Evolutionary conservation across 257 asterid genomes (phyloP), one percentile per base, ranked within the genome.

Genomic region (Marsdenia floribunda): DNA sequence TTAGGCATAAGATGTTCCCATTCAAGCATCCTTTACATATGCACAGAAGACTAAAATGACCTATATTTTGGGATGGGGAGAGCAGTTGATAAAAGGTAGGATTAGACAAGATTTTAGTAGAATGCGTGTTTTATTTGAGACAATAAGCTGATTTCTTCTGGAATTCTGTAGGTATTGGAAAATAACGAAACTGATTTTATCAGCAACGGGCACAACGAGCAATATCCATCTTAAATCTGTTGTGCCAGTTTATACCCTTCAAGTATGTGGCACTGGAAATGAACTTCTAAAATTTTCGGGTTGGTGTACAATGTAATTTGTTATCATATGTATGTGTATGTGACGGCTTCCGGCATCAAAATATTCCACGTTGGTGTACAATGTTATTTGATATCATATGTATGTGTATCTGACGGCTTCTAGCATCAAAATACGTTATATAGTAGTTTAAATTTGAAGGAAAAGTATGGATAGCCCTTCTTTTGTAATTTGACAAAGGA

Each of bases 211-310:
- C 46, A 77, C 67, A 35, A 24, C 18, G 55, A 35, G 66, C 66
- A 16, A 24, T 24, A 49, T 7, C 37, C 73, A 60, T 22, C 52
- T 18, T 24, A 9, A 54, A 58, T 70, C 38, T 68, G 64, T 55
- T 70, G 76, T 60, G 65, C 72, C 58, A 46, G 71, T 70, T 70
- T 71, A 63, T 63, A 50, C 19, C 71, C 67, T 60, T 49, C 21
- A 53, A 7, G 37, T 64, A 52, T 49, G 69, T 47, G 44, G 71
- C 73, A 10, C n/a, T 57, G 54, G 35, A 40, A 37, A 22, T 35
- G 66, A 71, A 58, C 46, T 24, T 70, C 33, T 70, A 8, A 49
- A 76, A 14, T 24, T 29, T 46, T 37, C 49, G 13, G 13, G 19
- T 60, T 77, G 38, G 33, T 63, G 50, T 53, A 52, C 18, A 58